Evolutionary conservation across 352 stramenopile species (phyloP), one percentile per base, ranked within the genome.

Genomic region (Phytophthora tubulina): DNA sequence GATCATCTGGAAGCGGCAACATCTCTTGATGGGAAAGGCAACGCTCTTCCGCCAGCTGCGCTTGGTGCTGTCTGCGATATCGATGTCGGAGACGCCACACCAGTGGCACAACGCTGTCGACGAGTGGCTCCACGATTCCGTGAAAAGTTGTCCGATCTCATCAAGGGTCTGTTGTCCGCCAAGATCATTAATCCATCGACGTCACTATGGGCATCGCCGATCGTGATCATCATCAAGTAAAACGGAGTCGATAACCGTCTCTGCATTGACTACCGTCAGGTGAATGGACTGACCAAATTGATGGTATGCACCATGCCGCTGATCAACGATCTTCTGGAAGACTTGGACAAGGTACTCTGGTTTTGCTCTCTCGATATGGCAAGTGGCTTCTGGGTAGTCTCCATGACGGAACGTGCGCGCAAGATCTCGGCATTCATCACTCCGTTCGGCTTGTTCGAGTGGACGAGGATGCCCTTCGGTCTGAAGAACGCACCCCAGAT

Each of bases 151-250:
- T 39, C 17, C 15, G 13, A 65, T 2, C 32, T 78, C 15, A 42
- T 72, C 17, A 68, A 69, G 11, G 56, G 59, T 2, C 45, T 57
- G 3, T 6, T 57, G 3, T 49, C 27, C 1, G 52, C 35, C 1
- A 50, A 21, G 13, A 60, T 71, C 27, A 75, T 75, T 17, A 15
- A 35, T 14, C 41, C 30, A 0, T 78, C 60, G 0, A 72, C 14
- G 1, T 73, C 54, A 2, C 17, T 1, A 21, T 21, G 17, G 17
- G 17, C 17, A 21, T 21, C 17, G 17, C 17, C 17, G 17, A 21
- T 48, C 64, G 0, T 78, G 1, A 33, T 78, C 1, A 63, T 78
- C 35, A 53, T 71, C 38, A 72, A 78, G 60, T 69, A 74, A 33
- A 76, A 76, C 50, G 36, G 45, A 3, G 44, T 63, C 15, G 69